Base-by-base conservation (phyloP, 768 basidiomycete species). In the Pleurotus giganteus region DNA sequence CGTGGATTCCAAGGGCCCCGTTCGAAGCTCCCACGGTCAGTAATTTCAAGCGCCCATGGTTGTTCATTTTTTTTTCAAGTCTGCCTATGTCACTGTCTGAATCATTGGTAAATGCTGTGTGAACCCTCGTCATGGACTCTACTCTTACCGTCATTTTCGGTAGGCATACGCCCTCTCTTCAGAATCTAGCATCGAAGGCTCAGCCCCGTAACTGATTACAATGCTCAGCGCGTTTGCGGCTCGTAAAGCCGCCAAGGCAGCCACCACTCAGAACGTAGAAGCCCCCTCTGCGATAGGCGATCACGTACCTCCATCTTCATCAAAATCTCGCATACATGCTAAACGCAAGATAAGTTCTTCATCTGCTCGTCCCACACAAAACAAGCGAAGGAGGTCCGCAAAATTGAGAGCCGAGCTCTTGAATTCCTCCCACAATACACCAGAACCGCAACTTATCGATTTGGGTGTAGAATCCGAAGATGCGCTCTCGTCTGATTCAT, bases 161-260 rank as follows among this genome's bases (percentile, higher is more conserved):
- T 32, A 32, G 31, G 31, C 13, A 32, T 32, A 32, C 31, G 13
- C 3, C 3, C n/a, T 36, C 34, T 36, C 1, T 11, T n/a, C n/a
- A 15, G 32, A 15, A 34, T 7, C 32, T 34, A 15, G 15, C 7
- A 34, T 34, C 32, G 15, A 34, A 34, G 32, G 32, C 32, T 7
- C 32, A 34, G 32, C 15, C n/a, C n/a, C n/a, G n/a, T n/a, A n/a
- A n/a, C 21, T 46, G 19, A 17, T 27, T 1, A 32, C 43, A n/a
- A 88, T 88, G 87, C 72, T 89, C 47, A 88, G 86, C 62, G 88
- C 88, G 2, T 72, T 91, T 45, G 87, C 87, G 26, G 87, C 86
- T 2, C 79, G 88, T 29, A 88, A 84, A 62, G 85, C 84, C 4
- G 76, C 83, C 34, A 71, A 71, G 58, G 70, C 72, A 13, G 70